Base-by-base conservation (phyloP, 768 basidiomycete species). In the Lactarius pseudohatsudake region DNA sequence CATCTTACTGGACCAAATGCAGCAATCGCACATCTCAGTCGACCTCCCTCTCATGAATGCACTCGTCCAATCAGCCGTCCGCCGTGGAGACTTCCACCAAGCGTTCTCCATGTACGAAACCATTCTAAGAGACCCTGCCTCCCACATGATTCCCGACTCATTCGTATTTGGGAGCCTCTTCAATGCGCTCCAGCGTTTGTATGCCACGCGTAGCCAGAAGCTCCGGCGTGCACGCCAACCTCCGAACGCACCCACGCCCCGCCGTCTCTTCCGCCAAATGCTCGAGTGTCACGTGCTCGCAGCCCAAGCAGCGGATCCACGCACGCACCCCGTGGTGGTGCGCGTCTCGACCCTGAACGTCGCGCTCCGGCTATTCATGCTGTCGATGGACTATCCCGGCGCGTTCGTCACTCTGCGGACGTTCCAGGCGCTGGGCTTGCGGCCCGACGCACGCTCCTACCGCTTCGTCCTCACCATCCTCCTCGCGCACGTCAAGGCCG, bases 41-140 rank as follows among this genome's bases (percentile, higher is more conserved):
- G 76, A 82, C 61, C 74, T 78, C 10, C 70, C 71, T 45, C 68
- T 85, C n/a, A 80, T 85, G 75, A 85, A 86, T 63, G 66, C 79
- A 9, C 78, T 87, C 67, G 79, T 86, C 16, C 74, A 78, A 7
- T 74, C 75, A 18, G 79, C 82, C 62, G 70, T 78, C 43, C 71
- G 77, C 15, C 72, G 72, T 1, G 63, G 72, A 15, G 75, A 76
- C 6, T 73, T 77, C 57, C 70, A 68, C 5, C 75, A 76, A 20
- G 81, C 80, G 7, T 82, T 85, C 66, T 70, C 75, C 3, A 73
- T 85, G 4, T 87, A 85, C 69, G 71, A 70, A 9, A 61, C 78
- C 26, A 71, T 86, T 57, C 74, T 79, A 68, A 64, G 56, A 32
- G 72, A 79, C 38, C 74, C 79, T 1, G 70, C 69, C 11, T 67